Base-by-base conservation (phyloP, 176 grass and related monocot species). In the Lolium rigidum region DNA sequence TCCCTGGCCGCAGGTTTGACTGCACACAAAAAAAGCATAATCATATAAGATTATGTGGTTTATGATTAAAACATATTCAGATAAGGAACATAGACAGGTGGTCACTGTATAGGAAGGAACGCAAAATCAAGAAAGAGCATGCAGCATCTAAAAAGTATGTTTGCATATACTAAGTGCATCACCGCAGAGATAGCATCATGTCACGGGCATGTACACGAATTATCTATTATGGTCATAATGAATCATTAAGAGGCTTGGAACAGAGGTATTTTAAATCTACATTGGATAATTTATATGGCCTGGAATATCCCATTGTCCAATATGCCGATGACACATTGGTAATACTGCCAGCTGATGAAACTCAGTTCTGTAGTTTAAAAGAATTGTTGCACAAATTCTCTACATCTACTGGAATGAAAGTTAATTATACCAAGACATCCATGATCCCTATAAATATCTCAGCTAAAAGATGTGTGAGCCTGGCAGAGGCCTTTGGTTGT, bases 1-100 rank as follows among this genome's bases (percentile, higher is more conserved):
- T 92, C 73, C 97, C 96, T 55, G 86, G 35, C 69, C 70, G 73
- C 22, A 98, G 82, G 47, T 86, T 88, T 49, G 90, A 94, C 97
- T 98, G 82, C 51, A 91, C 10, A 76, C 31, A 35, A 35, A 56
- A 55, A 61, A 52, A 5, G 48, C 25, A 37, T 10, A 89, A 90
- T 69, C 31, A 52, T 79, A 10, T 18, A 79, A 68, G 1, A 26
- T 22, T 60, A 61, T 51, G 85, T 76, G 35, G 68, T 61, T 44
- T 62, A 13, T 70, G 54, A 67, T 48, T 66, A 78, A 76, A 52
- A 80, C 46, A 72, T 21, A 56, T 71, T 21, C 64, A 86, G 44
- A 20, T 52, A 38, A 20, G 41, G 22, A 52, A 78, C 55, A 60
- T 65, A 52, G 10, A 64, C n/a, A 47, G 44, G 12, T n/a, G 28